These are phyloP conservation scores for Sordariomycetes sp. DNA, from an alignment of 2,329 filamentous ascomycete species.

Conservation along the genomic window DNA sequence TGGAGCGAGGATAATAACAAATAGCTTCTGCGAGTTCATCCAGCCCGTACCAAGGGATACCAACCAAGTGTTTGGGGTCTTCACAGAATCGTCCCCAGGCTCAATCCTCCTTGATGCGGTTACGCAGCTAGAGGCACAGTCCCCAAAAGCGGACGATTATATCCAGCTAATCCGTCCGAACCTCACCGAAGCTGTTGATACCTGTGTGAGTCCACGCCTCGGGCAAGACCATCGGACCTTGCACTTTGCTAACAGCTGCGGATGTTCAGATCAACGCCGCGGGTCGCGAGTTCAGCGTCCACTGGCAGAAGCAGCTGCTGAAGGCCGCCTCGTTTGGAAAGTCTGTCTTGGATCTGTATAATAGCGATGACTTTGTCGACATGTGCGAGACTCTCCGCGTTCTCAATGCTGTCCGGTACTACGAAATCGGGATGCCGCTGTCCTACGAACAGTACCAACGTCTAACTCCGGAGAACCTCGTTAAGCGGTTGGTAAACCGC, in stretches of 20 bases:
- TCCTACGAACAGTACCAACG: slow-evolving; percentile 91
- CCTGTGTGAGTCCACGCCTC: slow-evolving; percentile 37
- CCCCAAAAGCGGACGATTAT: slow-evolving; percentile 93
- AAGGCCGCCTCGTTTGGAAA: slow-evolving; percentile 96
- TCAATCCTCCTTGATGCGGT: slow-evolving; percentile 91
- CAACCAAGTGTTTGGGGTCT: slow-evolving; percentile 78
- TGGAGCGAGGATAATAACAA: slow-evolving; percentile 80
- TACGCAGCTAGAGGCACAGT: slow-evolving; percentile 81
- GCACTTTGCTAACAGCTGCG: neutral
- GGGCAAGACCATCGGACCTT: neutral
- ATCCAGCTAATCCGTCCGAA: slow-evolving; percentile 86
- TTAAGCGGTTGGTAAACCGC: slow-evolving; percentile 73
- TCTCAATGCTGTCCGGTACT: slow-evolving; percentile 82
- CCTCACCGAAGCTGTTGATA: slow-evolving; percentile 85
- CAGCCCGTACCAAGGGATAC: slow-evolving; percentile 82
- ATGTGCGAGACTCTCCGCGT: slow-evolving; percentile 93
- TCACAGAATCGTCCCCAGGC: slow-evolving; percentile 77
- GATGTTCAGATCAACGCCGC: slow-evolving; percentile 56
- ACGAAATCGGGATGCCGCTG: slow-evolving; percentile 77
- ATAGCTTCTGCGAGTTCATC: slow-evolving; percentile 93
- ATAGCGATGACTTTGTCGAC: slow-evolving; percentile 96
- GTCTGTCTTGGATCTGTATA: slow-evolving; percentile 92
- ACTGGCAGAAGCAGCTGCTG: slow-evolving; percentile 93
- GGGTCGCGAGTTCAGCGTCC: slow-evolving; percentile 76
- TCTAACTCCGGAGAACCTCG: slow-evolving; percentile 78